Evolutionary conservation across 2,329 filamentous ascomycete genomes (phyloP), one percentile per base, ranked within the genome.

Genomic region (Diaporthe humulicola): DNA sequence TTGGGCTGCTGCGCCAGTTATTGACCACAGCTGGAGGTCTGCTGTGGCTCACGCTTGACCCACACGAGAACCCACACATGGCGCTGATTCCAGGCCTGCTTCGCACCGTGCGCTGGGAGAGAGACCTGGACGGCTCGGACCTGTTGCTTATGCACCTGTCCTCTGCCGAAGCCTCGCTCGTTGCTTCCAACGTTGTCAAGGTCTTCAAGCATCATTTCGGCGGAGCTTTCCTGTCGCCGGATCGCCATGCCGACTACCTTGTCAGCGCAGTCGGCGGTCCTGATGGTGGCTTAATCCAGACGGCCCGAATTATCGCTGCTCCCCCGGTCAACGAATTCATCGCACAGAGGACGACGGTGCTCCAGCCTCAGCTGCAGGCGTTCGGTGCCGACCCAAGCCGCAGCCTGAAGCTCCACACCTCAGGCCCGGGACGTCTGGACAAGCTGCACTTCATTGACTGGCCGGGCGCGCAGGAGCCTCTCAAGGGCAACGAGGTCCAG

Each of bases 1-100:
- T 81, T 74, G 77, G 76, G 9, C 76, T 71, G 25, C 75, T 83
- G 58, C 78, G 78, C 14, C 77, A 79, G 14, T 58, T 83, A 19
- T 74, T 83, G 42, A 75, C 79, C 15, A 79, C 74, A 10, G 78
- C 76, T 75, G 76, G 77, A 69, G 76, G 77, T 0, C 70, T 84
- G 15, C 75, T 85, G 10, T 85, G 83, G 83, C 74, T 85, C 30
- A 84, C 83, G 3, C 78, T 77, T 2, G 81, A 81, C 50, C 74
- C 78, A 0, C 75, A 78, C 40, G 58, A 78, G 19, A 73, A 79
- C 7, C 83, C 83, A 3, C 76, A 80, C 19, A 77, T 82, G 19
- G 79, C 79, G 36, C 78, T 83, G 45, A 77, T 82, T 40, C 73
- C 80, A n/a, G 83, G 83, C 14, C 70, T 85, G 22, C 77, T 83